Evolutionary conservation across 208 protist genomes (phyloP).

Genomic region (Balamuthia mandrillaris): DNA sequence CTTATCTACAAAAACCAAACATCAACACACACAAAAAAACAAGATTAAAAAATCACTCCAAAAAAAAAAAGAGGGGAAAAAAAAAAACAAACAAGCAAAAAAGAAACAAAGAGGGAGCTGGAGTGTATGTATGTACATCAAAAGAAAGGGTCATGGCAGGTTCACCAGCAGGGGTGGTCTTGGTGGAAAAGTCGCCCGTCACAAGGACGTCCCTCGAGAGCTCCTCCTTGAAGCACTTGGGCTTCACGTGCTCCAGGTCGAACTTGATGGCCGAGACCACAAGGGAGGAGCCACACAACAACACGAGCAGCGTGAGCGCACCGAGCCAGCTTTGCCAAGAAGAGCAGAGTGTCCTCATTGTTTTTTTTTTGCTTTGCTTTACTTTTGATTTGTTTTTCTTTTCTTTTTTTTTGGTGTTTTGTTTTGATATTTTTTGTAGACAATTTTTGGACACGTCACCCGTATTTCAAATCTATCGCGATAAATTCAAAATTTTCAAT

Average conservation of each 20-base stretch:
- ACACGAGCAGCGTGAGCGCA: too few species aligned
- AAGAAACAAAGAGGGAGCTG: background rate
- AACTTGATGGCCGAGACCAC: background rate
- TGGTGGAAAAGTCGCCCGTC: background rate
- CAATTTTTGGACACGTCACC: too few species aligned
- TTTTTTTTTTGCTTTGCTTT: too few species aligned
- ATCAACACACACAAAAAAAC: too few species aligned
- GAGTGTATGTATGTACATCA: background rate
- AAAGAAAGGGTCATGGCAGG: background rate
- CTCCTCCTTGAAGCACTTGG: slow-evolving; percentile 22
- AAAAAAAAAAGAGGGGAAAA: background rate
- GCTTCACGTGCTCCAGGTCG: background rate
- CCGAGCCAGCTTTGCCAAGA: too few species aligned
- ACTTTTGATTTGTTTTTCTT: too few species aligned
- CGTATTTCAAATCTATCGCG: too few species aligned
- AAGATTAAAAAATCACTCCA: background rate
- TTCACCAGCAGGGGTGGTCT: too few species aligned
- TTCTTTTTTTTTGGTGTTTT: too few species aligned
- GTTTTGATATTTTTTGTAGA: too few species aligned
- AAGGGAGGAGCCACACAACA: background rate
- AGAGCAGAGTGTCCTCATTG: too few species aligned
- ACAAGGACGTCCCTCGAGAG: slow-evolving; percentile 17
- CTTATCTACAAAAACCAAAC: slow-evolving; percentile 1
- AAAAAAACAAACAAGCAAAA: background rate
- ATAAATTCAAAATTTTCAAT: too few species aligned